Evolutionary conservation across 2,329 filamentous ascomycete genomes (phyloP).

Genomic region (Monilinia aucupariae): DNA sequence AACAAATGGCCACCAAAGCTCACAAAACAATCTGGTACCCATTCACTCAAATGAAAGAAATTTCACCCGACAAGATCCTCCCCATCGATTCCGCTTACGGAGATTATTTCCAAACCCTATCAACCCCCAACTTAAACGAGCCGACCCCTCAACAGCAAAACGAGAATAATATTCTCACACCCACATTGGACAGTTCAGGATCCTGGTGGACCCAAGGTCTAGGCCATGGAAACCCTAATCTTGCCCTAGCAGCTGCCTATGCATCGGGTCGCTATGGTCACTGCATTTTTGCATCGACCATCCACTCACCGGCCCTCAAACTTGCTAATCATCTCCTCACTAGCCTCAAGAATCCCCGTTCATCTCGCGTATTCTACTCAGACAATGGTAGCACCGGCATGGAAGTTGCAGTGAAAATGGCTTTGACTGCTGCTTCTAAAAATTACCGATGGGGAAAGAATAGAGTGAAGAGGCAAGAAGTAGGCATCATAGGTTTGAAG

Average conservation of each 20-base stretch:
- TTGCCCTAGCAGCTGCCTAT: conserved; percentile 71
- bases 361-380: conserved; percentile 71
- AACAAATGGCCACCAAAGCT: conserved; percentile 57
- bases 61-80: conserved; percentile 58
- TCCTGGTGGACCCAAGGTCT: conserved; percentile 92
- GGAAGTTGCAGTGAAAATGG: conserved; percentile 85
- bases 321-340: conserved; percentile 61
- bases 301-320: conserved; percentile 71
- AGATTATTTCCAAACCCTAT: conserved; percentile 65
- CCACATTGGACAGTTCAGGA: conserved; percentile 76
- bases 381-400: conserved; percentile 80
- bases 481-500: conserved; percentile 68
- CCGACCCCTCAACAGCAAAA: not conserved
- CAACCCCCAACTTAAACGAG: conserved; percentile 9
- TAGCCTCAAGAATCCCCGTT: conserved; percentile 55
- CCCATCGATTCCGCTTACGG: conserved; percentile 76
- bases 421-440: conserved; percentile 59
- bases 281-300: conserved; percentile 77
- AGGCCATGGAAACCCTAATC: conserved; percentile 67
- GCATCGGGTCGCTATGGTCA: conserved; percentile 81
- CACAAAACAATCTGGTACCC: conserved; percentile 73
- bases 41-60: conserved; percentile 71
- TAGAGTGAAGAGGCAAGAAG: conserved; percentile 40
- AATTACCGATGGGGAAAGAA: conserved; percentile 57
- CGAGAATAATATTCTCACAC: conserved; percentile 43